Conservation (phyloP, 1,284 basidiomycete species). For the Rhizopogon parksii region DNA sequence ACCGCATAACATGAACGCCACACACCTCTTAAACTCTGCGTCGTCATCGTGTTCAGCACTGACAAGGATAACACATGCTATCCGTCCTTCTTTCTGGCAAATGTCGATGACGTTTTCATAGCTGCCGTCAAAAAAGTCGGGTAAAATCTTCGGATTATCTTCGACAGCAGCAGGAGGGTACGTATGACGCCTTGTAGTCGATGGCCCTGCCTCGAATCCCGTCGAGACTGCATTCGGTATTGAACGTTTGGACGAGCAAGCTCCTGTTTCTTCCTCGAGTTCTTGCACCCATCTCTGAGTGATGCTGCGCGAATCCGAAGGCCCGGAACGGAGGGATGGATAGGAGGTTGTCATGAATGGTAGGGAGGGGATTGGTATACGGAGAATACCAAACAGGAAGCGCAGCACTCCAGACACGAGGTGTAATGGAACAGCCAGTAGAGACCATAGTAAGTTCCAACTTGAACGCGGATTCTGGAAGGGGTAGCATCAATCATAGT, state of each 20-base stretch:
- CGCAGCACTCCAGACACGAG: constrained; percentile 44
- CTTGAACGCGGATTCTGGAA: constrained; percentile 6
- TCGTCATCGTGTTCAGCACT: constrained; percentile 90
- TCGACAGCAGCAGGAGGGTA: constrained; percentile 22
- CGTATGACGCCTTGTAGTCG: constrained; percentile 17
- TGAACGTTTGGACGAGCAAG: constrained; percentile 39
- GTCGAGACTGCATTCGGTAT: constrained; percentile 33
- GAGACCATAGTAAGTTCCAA: constrained; percentile 24
- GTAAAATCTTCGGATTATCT: constrained; percentile 48
- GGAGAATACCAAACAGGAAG: constrained; percentile 47
- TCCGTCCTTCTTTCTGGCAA: constrained; percentile 65
- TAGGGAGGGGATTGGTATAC: constrained; percentile 44
- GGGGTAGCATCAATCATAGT: background rate
- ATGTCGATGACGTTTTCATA: constrained; percentile 75
- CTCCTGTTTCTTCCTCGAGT: constrained; percentile 77
- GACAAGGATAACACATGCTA: constrained; percentile 81
- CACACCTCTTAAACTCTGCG: constrained; percentile 74
- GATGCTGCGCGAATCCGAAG: constrained; percentile 39
- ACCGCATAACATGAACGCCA: background rate
- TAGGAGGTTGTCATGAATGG: constrained; percentile 38
- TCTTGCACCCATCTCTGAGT: constrained; percentile 69
- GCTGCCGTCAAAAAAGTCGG: constrained; percentile 75
- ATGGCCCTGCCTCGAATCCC: constrained; percentile 27
- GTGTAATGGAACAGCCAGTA: constrained; percentile 41
- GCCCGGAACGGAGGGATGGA: constrained; percentile 29